Percentiles rank a stretch among this genome's conserved stretches.
Conservation (phyloP, 495 filamentous ascomycete genomes). For the Thermothielavioides terrestris region DNA sequence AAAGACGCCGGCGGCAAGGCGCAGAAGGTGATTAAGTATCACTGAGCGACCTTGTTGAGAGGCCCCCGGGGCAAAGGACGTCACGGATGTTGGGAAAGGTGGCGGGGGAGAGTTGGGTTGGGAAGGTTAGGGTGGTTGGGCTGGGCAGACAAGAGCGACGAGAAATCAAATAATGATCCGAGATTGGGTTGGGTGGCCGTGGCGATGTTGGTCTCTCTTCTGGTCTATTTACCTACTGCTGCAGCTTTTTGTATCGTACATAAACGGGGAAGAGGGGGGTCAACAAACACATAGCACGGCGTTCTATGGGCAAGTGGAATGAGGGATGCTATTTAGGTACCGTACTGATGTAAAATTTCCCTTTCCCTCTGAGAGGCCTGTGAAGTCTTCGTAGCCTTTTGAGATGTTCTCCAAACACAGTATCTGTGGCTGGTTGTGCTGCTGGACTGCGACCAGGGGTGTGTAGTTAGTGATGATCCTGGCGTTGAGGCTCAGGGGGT, state of each 20-base stretch:
- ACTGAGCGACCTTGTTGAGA: not conserved
- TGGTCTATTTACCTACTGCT: not conserved
- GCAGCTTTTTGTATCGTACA: not conserved
- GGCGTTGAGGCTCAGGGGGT: too few species aligned
- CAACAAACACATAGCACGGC: conserved; percentile 22
- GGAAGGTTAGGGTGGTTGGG: not conserved
- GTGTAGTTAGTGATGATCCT: too few species aligned
- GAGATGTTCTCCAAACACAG: too few species aligned
- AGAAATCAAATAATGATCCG: not conserved
- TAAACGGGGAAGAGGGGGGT: not conserved
- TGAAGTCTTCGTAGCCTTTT: too few species aligned
- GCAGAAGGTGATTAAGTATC: conserved; percentile 17
- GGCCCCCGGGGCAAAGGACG: too few species aligned
- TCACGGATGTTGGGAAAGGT: too few species aligned
- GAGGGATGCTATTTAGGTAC: too few species aligned
- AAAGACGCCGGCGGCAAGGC: conserved; percentile 1
- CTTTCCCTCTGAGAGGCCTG: too few species aligned
- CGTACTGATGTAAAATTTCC: too few species aligned
- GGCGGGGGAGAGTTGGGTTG: not conserved
- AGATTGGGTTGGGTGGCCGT: not conserved
- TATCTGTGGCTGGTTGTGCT: too few species aligned
- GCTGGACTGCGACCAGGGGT: too few species aligned
- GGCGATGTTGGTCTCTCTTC: not conserved
- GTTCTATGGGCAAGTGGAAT: conserved; percentile 13
- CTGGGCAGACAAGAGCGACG: not conserved